A percentile compares a stretch with the other conserved stretches of the same genome.
Evolutionary conservation across 2,329 filamentous ascomycete species (phyloP).

Genomic region (Didymella exigua): DNA sequence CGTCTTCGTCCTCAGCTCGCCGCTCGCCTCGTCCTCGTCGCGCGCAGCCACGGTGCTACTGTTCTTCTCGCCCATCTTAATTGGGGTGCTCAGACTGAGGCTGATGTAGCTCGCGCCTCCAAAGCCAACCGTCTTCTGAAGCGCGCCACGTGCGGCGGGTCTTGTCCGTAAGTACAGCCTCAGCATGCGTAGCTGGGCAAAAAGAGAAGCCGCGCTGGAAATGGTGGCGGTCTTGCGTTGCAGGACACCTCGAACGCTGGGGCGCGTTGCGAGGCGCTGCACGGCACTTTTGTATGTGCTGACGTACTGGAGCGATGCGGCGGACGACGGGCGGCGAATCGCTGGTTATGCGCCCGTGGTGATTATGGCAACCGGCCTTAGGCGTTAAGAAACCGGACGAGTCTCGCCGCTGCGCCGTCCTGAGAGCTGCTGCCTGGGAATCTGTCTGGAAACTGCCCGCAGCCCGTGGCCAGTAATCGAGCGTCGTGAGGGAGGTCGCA

Average conservation of each 20-base stretch:
- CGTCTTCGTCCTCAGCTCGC: constrained; percentile 30
- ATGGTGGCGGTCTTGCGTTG: constrained; percentile 40
- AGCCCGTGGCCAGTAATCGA: neutral
- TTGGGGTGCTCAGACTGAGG: constrained; percentile 37
- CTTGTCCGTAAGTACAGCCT: constrained; percentile 29
- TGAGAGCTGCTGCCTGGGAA: neutral
- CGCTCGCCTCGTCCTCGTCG: constrained; percentile 23
- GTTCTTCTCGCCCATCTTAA: constrained; percentile 33
- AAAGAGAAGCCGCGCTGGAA: constrained; percentile 31
- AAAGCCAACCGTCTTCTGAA: constrained; percentile 39
- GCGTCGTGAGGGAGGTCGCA: no score
- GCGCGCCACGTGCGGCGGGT: constrained; percentile 25
- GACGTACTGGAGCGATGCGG: neutral
- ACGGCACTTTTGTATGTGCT: neutral
- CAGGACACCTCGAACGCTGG: constrained; percentile 17
- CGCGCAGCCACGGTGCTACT: constrained; percentile 40
- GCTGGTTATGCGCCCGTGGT: neutral
- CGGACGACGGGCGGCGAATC: constrained; percentile 14
- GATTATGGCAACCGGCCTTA: neutral
- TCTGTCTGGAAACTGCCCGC: neutral
- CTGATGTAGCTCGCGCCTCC: constrained; percentile 41
- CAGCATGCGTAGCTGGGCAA: constrained; percentile 45
- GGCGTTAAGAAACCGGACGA: constrained; percentile 4
- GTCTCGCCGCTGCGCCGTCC: constrained; percentile 1
- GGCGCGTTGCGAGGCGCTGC: neutral